Evolutionary conservation across 23 red algal species (phyloP).

Genomic region (Gracilaria caudata): DNA sequence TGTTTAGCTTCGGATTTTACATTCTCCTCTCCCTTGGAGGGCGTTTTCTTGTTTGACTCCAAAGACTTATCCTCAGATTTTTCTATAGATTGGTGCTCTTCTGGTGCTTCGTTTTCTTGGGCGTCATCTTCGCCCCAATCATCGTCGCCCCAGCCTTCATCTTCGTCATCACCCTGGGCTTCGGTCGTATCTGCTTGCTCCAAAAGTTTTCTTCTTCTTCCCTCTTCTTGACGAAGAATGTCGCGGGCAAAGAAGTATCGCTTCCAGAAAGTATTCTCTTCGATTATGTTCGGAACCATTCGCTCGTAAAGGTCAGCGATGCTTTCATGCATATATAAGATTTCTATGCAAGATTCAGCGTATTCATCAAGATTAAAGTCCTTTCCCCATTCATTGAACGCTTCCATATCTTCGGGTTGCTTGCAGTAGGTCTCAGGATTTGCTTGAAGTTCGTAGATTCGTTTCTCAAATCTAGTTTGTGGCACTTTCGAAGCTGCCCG

Average conservation of each 20-base stretch:
- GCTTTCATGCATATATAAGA: conserved; percentile 50
- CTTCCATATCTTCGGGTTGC: conserved; percentile 49
- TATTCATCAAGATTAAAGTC: conserved; percentile 51
- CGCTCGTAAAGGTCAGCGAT: conserved; percentile 67
- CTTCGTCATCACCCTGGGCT: conserved; percentile 24
- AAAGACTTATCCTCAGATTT: too few species aligned
- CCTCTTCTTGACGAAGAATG: conserved; percentile 57
- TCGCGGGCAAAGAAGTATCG: conserved; percentile 65
- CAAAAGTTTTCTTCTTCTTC: conserved; percentile 54
- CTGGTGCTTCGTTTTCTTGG: conserved; percentile 6
- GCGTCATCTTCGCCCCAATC: conserved; percentile 60
- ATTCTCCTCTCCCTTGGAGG: neutral
- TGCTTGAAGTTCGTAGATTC: conserved; percentile 49
- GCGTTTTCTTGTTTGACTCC: neutral
- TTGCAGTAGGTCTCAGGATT: conserved; percentile 73
- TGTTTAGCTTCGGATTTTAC: neutral
- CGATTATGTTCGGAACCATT: conserved; percentile 64
- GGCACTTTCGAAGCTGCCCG: conserved; percentile 22
- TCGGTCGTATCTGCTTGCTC: conserved; percentile 47
- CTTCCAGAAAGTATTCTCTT: conserved; percentile 73
- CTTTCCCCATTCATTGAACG: conserved; percentile 60
- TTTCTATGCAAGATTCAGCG: conserved; percentile 42
- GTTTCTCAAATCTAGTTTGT: conserved; percentile 64
- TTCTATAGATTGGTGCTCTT: neutral
- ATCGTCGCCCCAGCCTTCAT: conserved; percentile 70